Evolutionary conservation across 2,329 filamentous ascomycete species (phyloP).

Genomic region (Amesomyces nigricolor): DNA sequence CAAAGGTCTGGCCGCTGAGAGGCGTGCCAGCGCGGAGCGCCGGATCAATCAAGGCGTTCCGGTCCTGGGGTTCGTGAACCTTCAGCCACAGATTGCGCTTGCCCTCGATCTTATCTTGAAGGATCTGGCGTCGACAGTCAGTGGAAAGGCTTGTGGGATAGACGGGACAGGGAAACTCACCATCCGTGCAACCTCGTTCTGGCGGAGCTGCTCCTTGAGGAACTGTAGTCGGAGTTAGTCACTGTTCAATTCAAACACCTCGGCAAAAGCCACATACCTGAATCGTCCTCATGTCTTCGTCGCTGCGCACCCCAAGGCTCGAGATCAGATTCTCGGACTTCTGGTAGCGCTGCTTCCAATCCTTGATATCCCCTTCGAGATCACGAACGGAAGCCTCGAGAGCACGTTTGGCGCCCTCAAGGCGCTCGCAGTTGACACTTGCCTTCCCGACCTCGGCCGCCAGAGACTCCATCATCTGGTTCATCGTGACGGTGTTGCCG

Average conservation of each 20-base stretch:
- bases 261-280: constrained; percentile 7
- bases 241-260: background rate
- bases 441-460: constrained; percentile 1
- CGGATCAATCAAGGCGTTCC: background rate
- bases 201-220: constrained; percentile 15
- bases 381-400: background rate
- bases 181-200: constrained; percentile 7
- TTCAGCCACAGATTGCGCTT: constrained; percentile 23
- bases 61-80: constrained; percentile 16
- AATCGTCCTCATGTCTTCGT: constrained; percentile 9
- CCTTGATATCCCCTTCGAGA: constrained; percentile 6
- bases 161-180: background rate
- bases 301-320: background rate
- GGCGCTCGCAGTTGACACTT: background rate
- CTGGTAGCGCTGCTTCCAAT: background rate
- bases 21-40: constrained; percentile 2
- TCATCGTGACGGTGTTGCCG: constrained; percentile 3
- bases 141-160: background rate
- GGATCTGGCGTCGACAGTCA: constrained; percentile 9
- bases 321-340: background rate
- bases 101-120: constrained; percentile 21
- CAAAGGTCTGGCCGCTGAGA: constrained; percentile 1
- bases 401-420: background rate
- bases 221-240: constrained; percentile 2
- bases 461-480: constrained; percentile 1